Evolutionary conservation across 306 rosid species (phyloP).

Genomic region (Lablab purpureus): DNA sequence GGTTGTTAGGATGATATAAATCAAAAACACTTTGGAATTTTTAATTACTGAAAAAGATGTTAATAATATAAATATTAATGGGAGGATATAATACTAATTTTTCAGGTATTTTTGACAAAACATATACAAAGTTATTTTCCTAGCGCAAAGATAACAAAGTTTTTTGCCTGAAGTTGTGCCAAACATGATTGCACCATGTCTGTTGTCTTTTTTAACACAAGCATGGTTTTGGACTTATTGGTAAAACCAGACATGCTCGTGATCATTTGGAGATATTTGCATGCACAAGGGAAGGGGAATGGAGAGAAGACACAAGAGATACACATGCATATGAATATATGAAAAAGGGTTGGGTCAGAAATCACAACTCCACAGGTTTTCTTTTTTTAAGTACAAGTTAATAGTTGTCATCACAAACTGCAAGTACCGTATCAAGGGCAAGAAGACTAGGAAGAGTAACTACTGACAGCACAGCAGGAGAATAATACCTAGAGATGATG

Average conservation of each 20-base stretch:
- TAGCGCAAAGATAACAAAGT: not conserved
- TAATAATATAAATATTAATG: not conserved
- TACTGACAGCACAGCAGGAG: constrained; percentile 15
- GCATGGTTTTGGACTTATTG: not conserved
- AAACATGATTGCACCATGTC: not conserved
- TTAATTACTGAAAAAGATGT: not conserved
- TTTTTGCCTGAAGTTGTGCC: not conserved
- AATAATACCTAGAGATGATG: constrained; percentile 10
- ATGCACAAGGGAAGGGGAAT: not conserved
- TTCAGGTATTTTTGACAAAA: not conserved
- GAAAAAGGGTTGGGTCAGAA: constrained; percentile 17
- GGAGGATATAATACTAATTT: not conserved
- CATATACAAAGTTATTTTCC: not conserved
- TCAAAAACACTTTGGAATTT: not conserved
- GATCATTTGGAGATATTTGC: constrained; percentile 9
- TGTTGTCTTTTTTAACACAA: not conserved
- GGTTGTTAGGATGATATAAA: not conserved
- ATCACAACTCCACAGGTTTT: constrained; percentile 41
- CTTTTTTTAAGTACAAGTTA: not conserved
- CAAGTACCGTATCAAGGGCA: constrained; percentile 9
- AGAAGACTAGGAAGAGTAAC: constrained; percentile 10
- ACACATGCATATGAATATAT: constrained; percentile 3
- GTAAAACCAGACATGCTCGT: not conserved
- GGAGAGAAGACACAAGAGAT: not conserved
- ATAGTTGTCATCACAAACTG: constrained; percentile 20